phyloP scores from a whole-genome alignment of 768 basidiomycete species.

The Lentinula sp. region DNA sequence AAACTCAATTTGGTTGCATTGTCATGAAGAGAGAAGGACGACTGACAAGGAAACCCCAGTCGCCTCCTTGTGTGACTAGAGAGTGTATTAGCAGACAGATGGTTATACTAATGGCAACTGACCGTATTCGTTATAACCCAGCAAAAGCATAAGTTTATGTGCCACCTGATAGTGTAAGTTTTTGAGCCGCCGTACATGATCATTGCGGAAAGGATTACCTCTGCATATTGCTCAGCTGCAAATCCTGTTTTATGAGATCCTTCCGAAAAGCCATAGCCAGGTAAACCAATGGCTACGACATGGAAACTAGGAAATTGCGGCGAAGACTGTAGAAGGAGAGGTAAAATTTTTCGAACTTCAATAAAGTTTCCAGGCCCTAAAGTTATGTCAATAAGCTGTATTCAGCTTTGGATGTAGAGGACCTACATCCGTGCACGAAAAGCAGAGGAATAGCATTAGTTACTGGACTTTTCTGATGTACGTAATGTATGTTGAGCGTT shows the following conservation, averaged over 20 bases:
- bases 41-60: constrained; percentile 31
- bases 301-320: constrained; percentile 36
- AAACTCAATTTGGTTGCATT: not conserved
- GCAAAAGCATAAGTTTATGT: constrained; percentile 26
- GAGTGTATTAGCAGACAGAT: not conserved
- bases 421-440: constrained; percentile 9
- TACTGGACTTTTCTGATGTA: constrained; percentile 23
- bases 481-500: constrained; percentile 26
- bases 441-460: constrained; percentile 12
- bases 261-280: constrained; percentile 42
- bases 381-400: not conserved
- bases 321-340: constrained; percentile 25
- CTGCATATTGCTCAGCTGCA: constrained; percentile 26
- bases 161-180: constrained; percentile 5
- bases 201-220: constrained; percentile 12
- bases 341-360: constrained; percentile 35
- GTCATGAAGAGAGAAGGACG: not conserved
- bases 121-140: constrained; percentile 30
- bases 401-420: not conserved
- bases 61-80: constrained; percentile 33
- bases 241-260: constrained; percentile 36
- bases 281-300: constrained; percentile 38
- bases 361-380: constrained; percentile 40
- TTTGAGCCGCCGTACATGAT: too few relatives aligned
- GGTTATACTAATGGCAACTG: not conserved